Evolutionary conservation across 73 alveolate genomes (phyloP), one percentile per base, ranked within the genome.

Genomic region (Tetrahymena elliotti): DNA sequence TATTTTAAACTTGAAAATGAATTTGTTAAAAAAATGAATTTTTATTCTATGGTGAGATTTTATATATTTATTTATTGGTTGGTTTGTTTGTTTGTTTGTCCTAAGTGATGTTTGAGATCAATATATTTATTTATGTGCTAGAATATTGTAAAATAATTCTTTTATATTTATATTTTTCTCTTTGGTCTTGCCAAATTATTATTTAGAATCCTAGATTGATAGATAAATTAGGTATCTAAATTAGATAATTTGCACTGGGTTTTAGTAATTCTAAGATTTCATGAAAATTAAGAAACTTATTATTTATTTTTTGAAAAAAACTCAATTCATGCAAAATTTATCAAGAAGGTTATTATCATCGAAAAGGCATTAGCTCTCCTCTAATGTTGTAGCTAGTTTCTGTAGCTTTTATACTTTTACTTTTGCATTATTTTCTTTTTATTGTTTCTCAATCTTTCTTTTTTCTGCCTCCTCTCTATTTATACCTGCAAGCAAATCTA

Each of bases 381-480:
- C 88, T 68, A 68, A 68, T 68, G 39, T 68, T 18, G 88, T 68
- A 31, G 88, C 88, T 68, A 68, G 33, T 31, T 31, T 68, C 6
- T 68, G 88, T 10, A 68, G 36, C n/a, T 68, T 68, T 18, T 68
- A 68, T 1, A 68, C 88, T 18, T 68, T 68, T 8, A 27, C 88
- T 68, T 68, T 68, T 11, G 88, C 88, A 68, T 68, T n/a, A 24
- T 68, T 68, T 68, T 68, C 88, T 68, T 68, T 68, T 68, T 68
- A 68, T 31, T 18, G 10, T 35, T 84, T 84, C 94, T 94, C 93
- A 35, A 52, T 36, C 33, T 84, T 94, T 10, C 82, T 93, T 33
- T 94, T 94, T 36, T 88, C 93, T n/a, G 96, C 96, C 41, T 94
- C 96, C 52, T 47, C 82, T 34, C 93, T 53, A 53, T 94, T 94